Evolutionary conservation across 805 yeast genomes (phyloP).

Genomic region (Candida koratica): DNA sequence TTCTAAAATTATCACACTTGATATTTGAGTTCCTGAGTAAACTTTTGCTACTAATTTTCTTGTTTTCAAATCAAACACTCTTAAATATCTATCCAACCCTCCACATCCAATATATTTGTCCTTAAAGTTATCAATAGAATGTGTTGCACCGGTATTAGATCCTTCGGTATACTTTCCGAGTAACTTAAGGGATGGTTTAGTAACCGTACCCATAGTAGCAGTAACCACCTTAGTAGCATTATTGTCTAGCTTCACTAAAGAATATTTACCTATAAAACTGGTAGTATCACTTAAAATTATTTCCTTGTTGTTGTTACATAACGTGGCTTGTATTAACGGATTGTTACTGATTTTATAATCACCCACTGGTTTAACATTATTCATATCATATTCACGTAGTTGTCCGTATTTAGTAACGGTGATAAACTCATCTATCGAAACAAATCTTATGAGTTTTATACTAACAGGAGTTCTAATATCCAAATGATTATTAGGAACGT

Average conservation of each 20-base stretch:
- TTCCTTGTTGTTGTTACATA: constrained; percentile 36
- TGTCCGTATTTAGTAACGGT: constrained; percentile 76
- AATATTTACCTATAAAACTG: constrained; percentile 55
- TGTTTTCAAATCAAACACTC: constrained; percentile 63
- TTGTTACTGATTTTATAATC: constrained; percentile 52
- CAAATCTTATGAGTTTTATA: constrained; percentile 56
- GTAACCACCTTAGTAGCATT: constrained; percentile 34
- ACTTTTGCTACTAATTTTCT: constrained; percentile 67
- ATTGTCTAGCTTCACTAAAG: constrained; percentile 31
- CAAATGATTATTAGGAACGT: constrained; percentile 74
- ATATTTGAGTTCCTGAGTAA: constrained; percentile 69
- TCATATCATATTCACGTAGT: constrained; percentile 67
- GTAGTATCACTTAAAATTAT: constrained; percentile 73
- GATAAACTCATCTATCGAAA: constrained; percentile 42
- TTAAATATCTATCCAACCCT: constrained; percentile 81
- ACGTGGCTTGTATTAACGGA: constrained; percentile 45
- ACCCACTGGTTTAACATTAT: constrained; percentile 64
- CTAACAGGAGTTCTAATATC: constrained; percentile 82
- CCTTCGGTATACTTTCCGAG: constrained; percentile 58
- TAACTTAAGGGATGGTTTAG: constrained; percentile 46
- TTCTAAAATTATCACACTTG: constrained; percentile 48
- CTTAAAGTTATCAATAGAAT: constrained; percentile 52
- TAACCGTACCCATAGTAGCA: constrained; percentile 45
- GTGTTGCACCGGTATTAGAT: constrained; percentile 63
- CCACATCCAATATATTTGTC: constrained; percentile 62